Evolutionary conservation across 345 rosid genomes (phyloP), one percentile per base, ranked within the genome.

Genomic region (Melastoma malabathricum): DNA sequence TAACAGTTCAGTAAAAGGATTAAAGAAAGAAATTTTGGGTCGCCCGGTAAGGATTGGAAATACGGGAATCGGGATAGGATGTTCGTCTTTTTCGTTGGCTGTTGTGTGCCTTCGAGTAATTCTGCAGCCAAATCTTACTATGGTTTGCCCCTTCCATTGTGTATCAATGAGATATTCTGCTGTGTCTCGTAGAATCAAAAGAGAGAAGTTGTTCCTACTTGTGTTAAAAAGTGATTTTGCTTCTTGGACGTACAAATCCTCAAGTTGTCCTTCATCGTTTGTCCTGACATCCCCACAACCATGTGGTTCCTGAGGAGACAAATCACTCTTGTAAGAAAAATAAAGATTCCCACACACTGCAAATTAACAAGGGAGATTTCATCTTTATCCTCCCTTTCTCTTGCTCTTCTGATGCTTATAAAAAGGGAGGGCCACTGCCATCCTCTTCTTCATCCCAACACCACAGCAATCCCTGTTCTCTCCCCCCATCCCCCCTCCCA

Each of bases 251-350:
- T 61, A 78, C 77, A 49, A 68, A 71, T 68, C 76, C 72, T 64
- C 72, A 47, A 59, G 47, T 61, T 44, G 46, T 46, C 48, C 57
- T 46, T 41, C 38, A 51, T 55, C 51, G 4, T 19, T 31, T 17
- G 39, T 46, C 59, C 0, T 34, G 12, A 2, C 51, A n/a, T 38
- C 18, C 47, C 39, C 50, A 56, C 47, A 29, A 50, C 65, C 63
- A 39, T 71, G 75, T 74, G 80, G 86, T 67, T 73, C 65, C 63
- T 51, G 62, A 61, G 57, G 74, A 55, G 76, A 82, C 81, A 79
- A 75, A 75, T 81, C 93, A 75, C 59, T 63, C 38, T 31, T 31
- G 7, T 5, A 31, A 34, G 41, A 22, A 72, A 75, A 38, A 13
- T 31, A 43, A 69, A 75, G 19, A 48, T 48, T 73, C 65, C 78